phyloP scores from a whole-genome alignment of 371 early-diverging fungal species.

The Fennellomyces sp. region DNA sequence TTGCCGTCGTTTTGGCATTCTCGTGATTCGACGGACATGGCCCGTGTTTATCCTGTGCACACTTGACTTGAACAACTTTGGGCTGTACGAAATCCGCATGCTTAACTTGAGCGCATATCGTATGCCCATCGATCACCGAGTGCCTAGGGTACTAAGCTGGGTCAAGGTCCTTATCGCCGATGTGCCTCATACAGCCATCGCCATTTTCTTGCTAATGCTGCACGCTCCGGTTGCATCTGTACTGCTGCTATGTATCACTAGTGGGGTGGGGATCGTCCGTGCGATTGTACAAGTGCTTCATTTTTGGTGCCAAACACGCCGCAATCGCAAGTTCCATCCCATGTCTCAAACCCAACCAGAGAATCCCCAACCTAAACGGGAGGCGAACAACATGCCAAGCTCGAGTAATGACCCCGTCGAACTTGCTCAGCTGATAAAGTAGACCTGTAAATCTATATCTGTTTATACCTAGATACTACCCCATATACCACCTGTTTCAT shows the following conservation, averaged over 20 bases:
- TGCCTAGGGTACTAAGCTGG: conserved; percentile 7
- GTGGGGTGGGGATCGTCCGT: conserved; percentile 6
- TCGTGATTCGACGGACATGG: conserved; percentile 16
- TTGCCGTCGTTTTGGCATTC: conserved; percentile 14
- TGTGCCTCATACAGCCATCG: conserved; percentile 8
- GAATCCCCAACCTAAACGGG: too few relatives aligned
- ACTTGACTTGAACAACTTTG: conserved; percentile 16
- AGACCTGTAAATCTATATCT: background rate
- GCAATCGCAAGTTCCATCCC: background rate
- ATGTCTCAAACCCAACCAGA: too few relatives aligned
- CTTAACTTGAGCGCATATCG: conserved; percentile 13
- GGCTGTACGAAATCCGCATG: conserved; percentile 8
- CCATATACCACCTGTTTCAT: background rate
- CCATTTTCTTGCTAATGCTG: conserved; percentile 11
- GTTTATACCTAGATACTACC: background rate
- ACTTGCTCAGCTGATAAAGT: background rate
- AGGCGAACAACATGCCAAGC: too few relatives aligned
- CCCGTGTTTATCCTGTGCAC: conserved; percentile 11
- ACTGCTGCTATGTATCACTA: conserved; percentile 9
- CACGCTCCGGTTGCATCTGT: conserved; percentile 14
- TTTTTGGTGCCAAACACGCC: conserved; percentile 1
- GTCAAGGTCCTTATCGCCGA: conserved; percentile 13
- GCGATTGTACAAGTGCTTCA: background rate
- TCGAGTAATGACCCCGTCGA: background rate
- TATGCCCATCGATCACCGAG: conserved; percentile 7